Evolutionary conservation across 257 asterid species (phyloP).

Genomic region (Nicotiana otophora): DNA sequence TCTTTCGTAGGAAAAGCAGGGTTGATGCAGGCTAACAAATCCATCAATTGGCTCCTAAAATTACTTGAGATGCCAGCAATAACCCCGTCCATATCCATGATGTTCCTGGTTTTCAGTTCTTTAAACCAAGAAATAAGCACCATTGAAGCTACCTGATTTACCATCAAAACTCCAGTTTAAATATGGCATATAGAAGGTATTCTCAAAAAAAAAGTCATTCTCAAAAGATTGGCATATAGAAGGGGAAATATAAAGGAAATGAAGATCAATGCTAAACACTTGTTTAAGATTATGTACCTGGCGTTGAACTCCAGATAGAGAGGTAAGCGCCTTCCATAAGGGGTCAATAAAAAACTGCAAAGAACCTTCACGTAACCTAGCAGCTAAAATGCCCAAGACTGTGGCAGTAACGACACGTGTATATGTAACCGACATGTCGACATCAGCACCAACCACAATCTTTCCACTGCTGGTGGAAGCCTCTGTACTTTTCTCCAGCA

Average conservation of each 20-base stretch:
- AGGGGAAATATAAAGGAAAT: not conserved
- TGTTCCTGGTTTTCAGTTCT: slow-evolving; percentile 43
- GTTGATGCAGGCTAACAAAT: slow-evolving; percentile 76
- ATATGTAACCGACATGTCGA: slow-evolving; percentile 75
- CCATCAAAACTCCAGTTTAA: not conserved
- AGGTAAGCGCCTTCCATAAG: slow-evolving; percentile 74
- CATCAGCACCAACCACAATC: slow-evolving; percentile 90
- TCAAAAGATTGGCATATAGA: not conserved
- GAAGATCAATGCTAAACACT: not conserved
- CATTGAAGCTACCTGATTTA: slow-evolving; percentile 80
- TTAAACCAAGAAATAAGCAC: slow-evolving; percentile 90
- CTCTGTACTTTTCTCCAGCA: slow-evolving; percentile 59
- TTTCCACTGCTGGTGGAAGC: slow-evolving; percentile 49
- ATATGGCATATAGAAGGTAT: not conserved
- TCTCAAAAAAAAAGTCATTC: too few relatives aligned
- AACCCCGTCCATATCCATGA: slow-evolving; percentile 41
- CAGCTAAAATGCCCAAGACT: slow-evolving; percentile 80
- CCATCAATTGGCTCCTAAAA: slow-evolving; percentile 64
- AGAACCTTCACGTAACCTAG: slow-evolving; percentile 58
- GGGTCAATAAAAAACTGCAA: slow-evolving; percentile 71
- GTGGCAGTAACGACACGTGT: slow-evolving; percentile 89
- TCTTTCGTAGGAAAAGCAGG: slow-evolving; percentile 93
- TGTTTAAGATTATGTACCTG: slow-evolving; percentile 50
- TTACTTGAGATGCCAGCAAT: slow-evolving; percentile 45
- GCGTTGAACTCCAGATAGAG: slow-evolving; percentile 92